These are phyloP conservation scores for Cladosporium sp. DNA, from an alignment of 2,329 filamentous ascomycete species.

Conservation along the genomic window DNA sequence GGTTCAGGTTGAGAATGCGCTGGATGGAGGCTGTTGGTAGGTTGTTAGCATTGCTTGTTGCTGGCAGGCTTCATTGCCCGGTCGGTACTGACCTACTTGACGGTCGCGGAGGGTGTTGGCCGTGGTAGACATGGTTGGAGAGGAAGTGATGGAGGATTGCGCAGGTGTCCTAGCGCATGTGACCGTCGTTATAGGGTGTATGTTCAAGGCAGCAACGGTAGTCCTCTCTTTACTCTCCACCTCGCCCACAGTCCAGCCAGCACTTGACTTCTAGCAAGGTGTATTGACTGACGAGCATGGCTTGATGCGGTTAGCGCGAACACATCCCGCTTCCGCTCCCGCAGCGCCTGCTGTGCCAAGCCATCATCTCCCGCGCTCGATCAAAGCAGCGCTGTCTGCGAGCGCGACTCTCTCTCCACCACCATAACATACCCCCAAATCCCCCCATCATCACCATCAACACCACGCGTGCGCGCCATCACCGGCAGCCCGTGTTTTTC, in stretches of 20 bases:
- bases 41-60: conserved; percentile 14
- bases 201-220: neutral
- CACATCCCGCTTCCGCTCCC: neutral
- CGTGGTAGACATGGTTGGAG: conserved; percentile 53
- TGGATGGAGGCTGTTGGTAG: conserved; percentile 73
- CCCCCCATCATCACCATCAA: conserved; percentile 12
- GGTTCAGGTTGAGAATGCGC: conserved; percentile 93
- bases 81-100: conserved; percentile 63
- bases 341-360: neutral
- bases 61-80: conserved; percentile 20
- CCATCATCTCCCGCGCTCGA: neutral
- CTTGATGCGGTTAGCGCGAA: neutral
- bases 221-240: neutral
- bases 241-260: neutral
- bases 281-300: neutral
- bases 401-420: conserved; percentile 6
- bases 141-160: conserved; percentile 22
- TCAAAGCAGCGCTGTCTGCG: conserved; percentile 8
- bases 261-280: neutral
- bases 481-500: conserved; percentile 1
- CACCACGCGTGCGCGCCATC: conserved; percentile 16
- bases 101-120: conserved; percentile 66
- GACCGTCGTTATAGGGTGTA: neutral
- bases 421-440: conserved; percentile 13
- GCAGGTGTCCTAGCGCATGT: conserved; percentile 31